Evolutionary conservation across 768 basidiomycete genomes (phyloP).

Genomic region (Russula sp.): DNA sequence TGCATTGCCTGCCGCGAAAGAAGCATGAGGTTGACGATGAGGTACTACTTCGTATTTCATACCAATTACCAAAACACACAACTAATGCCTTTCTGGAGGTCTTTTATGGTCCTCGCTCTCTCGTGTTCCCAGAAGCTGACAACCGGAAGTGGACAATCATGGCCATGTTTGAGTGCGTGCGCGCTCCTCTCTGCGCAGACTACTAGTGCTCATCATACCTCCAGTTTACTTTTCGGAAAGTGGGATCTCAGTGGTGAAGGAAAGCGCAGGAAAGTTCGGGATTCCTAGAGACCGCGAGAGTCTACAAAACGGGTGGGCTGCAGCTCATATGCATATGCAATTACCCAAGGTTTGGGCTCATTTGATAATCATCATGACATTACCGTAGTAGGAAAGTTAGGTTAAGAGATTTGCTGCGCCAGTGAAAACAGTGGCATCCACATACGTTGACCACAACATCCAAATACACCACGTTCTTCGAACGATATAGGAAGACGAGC

Average conservation of each 20-base stretch:
- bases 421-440: too few species aligned
- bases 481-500: not conserved
- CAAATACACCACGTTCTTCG: not conserved
- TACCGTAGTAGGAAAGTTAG: not conserved
- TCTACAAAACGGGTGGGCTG: not conserved
- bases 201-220: slow-evolving; percentile 34
- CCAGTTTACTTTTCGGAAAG: slow-evolving; percentile 39
- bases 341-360: not conserved
- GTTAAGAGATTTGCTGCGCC: not conserved
- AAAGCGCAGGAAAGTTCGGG: slow-evolving; percentile 10
- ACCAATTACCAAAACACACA: slow-evolving; percentile 11
- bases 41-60: slow-evolving; percentile 40
- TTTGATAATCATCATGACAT: not conserved
- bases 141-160: slow-evolving; percentile 98
- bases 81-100: slow-evolving; percentile 48
- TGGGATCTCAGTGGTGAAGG: slow-evolving; percentile 30
- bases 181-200: slow-evolving; percentile 4
- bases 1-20: slow-evolving; percentile 96
- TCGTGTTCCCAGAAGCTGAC: slow-evolving; percentile 92
- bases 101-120: slow-evolving; percentile 88
- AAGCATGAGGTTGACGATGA: slow-evolving; percentile 93
- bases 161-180: slow-evolving; percentile 79
- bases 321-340: not conserved
- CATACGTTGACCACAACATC: not conserved
- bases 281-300: not conserved